phyloP scores from a whole-genome alignment of 805 yeast species.

The Lipomyces chichibuensis region DNA sequence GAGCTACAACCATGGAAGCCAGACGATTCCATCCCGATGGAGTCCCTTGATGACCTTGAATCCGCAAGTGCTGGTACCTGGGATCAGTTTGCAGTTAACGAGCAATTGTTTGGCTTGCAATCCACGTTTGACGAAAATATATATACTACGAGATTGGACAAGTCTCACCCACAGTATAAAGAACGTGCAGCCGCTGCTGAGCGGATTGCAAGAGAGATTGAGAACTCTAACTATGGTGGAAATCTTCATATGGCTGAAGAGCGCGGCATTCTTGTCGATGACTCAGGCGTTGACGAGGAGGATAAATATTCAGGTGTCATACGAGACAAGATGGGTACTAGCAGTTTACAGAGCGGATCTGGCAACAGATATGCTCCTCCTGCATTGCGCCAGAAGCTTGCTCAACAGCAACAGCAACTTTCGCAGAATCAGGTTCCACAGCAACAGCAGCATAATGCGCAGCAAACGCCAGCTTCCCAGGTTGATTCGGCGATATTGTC shows the following conservation, averaged over 20 bases:
- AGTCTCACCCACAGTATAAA: conserved; percentile 70
- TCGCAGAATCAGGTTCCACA: conserved; percentile 20
- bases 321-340: conserved; percentile 45
- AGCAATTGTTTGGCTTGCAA: conserved; percentile 82
- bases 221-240: conserved; percentile 61
- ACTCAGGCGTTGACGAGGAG: conserved; percentile 90
- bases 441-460: conserved; percentile 22
- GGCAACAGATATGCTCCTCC: conserved; percentile 24
- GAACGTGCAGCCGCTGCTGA: conserved; percentile 72
- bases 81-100: conserved; percentile 96
- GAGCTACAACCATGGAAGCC: conserved; percentile 87
- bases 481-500: conserved; percentile 31
- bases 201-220: conserved; percentile 80
- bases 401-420: conserved; percentile 10
- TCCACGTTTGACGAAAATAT: conserved; percentile 82
- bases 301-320: conserved; percentile 93
- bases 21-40: conserved; percentile 49
- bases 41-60: conserved; percentile 45
- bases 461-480: conserved; percentile 31
- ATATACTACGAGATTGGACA: conserved; percentile 80
- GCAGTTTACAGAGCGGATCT: conserved; percentile 16
- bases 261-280: conserved; percentile 74
- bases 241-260: conserved; percentile 90
- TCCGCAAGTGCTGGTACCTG: conserved; percentile 50
- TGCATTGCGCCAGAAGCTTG: conserved; percentile 19